Evolutionary conservation across 257 asterid species (phyloP).

Genomic region (Eucommia ulmoides): DNA sequence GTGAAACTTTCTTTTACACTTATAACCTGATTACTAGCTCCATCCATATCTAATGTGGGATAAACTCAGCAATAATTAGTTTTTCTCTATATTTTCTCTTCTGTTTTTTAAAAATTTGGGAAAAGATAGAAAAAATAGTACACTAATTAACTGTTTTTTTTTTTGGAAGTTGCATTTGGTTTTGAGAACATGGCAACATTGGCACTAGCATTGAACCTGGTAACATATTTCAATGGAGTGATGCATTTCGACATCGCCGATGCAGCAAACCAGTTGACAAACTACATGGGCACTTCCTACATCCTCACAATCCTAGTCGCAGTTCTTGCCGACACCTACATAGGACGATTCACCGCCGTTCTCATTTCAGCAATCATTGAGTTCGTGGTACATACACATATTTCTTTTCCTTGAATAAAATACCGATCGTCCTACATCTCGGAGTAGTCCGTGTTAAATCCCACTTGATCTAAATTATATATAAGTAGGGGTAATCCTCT

Average conservation of each 20-base stretch:
- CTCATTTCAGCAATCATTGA: constrained; percentile 30
- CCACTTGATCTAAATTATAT: too few species aligned
- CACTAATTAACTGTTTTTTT: neutral
- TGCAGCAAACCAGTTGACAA: constrained; percentile 54
- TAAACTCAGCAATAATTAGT: neutral
- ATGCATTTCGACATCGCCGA: constrained; percentile 48
- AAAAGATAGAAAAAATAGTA: too few species aligned
- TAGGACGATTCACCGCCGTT: constrained; percentile 41
- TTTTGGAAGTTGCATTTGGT: constrained; percentile 28
- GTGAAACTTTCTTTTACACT: too few species aligned
- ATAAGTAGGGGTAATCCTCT: too few species aligned
- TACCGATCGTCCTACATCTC: too few species aligned
- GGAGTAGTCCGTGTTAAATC: too few species aligned
- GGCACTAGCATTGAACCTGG: constrained; percentile 32
- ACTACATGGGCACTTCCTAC: constrained; percentile 43
- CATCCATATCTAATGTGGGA: too few species aligned
- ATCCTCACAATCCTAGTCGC: constrained; percentile 42
- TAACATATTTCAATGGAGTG: constrained; percentile 38
- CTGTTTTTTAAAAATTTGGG: too few species aligned
- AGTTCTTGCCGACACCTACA: constrained; percentile 47
- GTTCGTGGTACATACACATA: constrained; percentile 25
- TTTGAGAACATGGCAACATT: constrained; percentile 40
- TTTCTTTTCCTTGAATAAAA: too few species aligned
- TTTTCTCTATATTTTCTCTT: neutral
- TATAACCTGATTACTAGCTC: too few species aligned